Conservation (phyloP, 768 basidiomycete genomes). For the Aureoboletus auriporus region DNA sequence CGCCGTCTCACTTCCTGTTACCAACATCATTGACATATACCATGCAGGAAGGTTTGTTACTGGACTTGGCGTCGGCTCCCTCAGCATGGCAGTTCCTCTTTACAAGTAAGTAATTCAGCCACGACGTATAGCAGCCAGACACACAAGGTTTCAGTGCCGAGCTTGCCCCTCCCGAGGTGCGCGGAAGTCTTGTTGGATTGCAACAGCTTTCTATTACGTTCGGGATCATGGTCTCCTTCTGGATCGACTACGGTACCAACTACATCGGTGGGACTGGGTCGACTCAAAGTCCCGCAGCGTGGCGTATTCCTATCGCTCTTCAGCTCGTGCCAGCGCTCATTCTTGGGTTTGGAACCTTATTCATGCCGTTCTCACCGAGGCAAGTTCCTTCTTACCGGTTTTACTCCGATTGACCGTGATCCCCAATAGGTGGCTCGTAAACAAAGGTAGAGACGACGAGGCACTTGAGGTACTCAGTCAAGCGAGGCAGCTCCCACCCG, state of each 20-base stretch:
- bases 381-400: constrained; percentile 20
- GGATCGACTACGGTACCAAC: constrained; percentile 54
- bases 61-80: constrained; percentile 76
- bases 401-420: not conserved
- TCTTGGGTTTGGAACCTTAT: constrained; percentile 65
- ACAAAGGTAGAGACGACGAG: constrained; percentile 73
- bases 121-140: not conserved
- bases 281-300: constrained; percentile 62
- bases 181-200: constrained; percentile 75
- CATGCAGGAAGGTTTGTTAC: constrained; percentile 61
- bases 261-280: constrained; percentile 62
- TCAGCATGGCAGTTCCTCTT: constrained; percentile 80
- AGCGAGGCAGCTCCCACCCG: constrained; percentile 51
- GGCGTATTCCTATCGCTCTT: constrained; percentile 70
- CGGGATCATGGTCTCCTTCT: constrained; percentile 64
- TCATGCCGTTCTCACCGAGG: constrained; percentile 80
- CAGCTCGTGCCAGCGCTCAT: constrained; percentile 73
- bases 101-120: constrained; percentile 47
- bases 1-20: not conserved
- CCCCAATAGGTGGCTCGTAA: constrained; percentile 61
- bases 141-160: constrained; percentile 31
- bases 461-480: constrained; percentile 59
- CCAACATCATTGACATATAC: not conserved
- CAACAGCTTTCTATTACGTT: constrained; percentile 83
- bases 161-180: constrained; percentile 76